Evolutionary conservation across 345 rosid genomes (phyloP).

Genomic region (Gynandropsis gynandra): DNA sequence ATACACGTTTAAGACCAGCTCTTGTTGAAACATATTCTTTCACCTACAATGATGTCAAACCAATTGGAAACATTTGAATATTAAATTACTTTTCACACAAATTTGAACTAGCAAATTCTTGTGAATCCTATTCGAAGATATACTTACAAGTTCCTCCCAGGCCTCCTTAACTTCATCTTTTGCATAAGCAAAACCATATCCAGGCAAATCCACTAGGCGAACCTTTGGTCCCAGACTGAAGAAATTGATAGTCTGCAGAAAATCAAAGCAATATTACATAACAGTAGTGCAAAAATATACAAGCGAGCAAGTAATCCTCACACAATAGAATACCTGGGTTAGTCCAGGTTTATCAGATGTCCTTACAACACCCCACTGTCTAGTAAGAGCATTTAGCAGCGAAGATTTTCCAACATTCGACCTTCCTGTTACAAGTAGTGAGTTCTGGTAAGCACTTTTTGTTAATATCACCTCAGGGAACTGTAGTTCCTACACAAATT

Average conservation of each 20-base stretch:
- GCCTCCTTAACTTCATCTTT: slow-evolving; percentile 95
- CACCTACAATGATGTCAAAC: slow-evolving; percentile 39
- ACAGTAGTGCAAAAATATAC: slow-evolving; percentile 11
- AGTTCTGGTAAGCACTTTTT: slow-evolving; percentile 5
- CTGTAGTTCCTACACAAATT: slow-evolving; percentile 17
- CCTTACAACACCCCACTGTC: slow-evolving; percentile 98
- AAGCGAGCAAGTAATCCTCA: slow-evolving; percentile 2
- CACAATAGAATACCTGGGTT: slow-evolving; percentile 61
- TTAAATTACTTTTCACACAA: slow-evolving; percentile 1
- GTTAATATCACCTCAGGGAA: not conserved
- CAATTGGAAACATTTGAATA: slow-evolving; percentile 8
- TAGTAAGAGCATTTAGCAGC: slow-evolving; percentile 75
- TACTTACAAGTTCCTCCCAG: slow-evolving; percentile 98
- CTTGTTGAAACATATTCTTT: slow-evolving; percentile 88
- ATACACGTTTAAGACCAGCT: slow-evolving; percentile 70
- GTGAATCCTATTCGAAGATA: no score
- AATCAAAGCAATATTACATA: slow-evolving; percentile 16
- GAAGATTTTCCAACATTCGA: slow-evolving; percentile 98
- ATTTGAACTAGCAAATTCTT: slow-evolving; percentile 12
- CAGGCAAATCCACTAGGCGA: slow-evolving; percentile 90
- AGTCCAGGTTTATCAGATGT: slow-evolving; percentile 98
- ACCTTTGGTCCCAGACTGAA: slow-evolving; percentile 69
- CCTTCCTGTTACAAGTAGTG: slow-evolving; percentile 52
- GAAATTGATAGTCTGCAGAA: slow-evolving; percentile 84
- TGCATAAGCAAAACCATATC: slow-evolving; percentile 96